Base-by-base conservation (phyloP, 352 stramenopile species). In the Phytophthora agathidicida region DNA sequence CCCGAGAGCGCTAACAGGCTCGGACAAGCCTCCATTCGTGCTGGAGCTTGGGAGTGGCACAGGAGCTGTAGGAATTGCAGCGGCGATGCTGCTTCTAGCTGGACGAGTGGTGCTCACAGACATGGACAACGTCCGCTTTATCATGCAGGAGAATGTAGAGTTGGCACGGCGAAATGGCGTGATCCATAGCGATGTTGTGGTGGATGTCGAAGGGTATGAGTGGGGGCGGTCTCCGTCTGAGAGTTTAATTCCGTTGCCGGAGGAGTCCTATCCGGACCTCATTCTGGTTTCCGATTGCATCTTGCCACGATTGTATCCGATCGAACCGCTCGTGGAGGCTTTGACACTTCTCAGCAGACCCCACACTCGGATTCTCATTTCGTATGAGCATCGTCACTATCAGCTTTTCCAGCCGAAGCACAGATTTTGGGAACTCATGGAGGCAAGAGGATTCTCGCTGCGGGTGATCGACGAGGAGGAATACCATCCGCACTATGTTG, bases 201-300 rank as follows among this genome's bases (percentile, higher is more conserved):
- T 98, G 36, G 57, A 88, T 28, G 80, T 93, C 10, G 74, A 88
- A 50, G 68, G 75, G 35, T 98, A 98, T 75, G 90, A 96, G 57
- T 98, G 96, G 94, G 94, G 93, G 17, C 58, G 65, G 8, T 31
- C 74, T 60, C 66, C 78, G 20, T 70, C 59, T 3, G 24, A 49
- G 24, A 65, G 26, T 0, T 55, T 93, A 17, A 53, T 89, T 4
- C 38, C 62, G 7, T 11, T 46, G 14, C 35, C 49, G 19, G 41
- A 59, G 10, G 43, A 60, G 0, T 35, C 23, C 4, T 75, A 75
- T 20, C 83, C 83, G 7, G 78, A 92, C 47, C 51, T 98, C 23
- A 82, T 99, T 22, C 71, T 98, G 7, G 88, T 98, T 33, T 97
- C 94, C 1, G 95, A 99, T 67, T 98, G 95, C 69, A 96, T 99